phyloP scores from a whole-genome alignment of 108 stramenopile genomes.

The Nannochloropsis salina region DNA sequence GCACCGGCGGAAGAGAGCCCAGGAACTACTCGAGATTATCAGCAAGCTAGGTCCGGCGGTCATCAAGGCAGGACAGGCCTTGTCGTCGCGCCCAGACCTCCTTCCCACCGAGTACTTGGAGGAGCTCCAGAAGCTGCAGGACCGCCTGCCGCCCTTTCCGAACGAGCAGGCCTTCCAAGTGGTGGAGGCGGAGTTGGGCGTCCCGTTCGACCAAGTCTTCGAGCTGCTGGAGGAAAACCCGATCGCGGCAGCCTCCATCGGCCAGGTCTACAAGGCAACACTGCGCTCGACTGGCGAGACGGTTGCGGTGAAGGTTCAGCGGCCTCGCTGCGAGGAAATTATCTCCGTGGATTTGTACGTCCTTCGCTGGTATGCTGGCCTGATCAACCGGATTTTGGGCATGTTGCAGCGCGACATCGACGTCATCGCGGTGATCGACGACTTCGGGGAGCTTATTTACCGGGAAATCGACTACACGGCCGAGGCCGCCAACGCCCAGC shows the following conservation, averaged over 20 bases:
- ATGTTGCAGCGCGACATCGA: constrained; percentile 69
- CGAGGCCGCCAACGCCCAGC: constrained; percentile 87
- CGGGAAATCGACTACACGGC: constrained; percentile 92
- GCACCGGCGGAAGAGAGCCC: constrained; percentile 59
- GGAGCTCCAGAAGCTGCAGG: constrained; percentile 89
- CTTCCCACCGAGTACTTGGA: constrained; percentile 84
- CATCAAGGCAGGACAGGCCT: constrained; percentile 85
- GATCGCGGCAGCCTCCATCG: constrained; percentile 74
- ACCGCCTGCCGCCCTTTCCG: constrained; percentile 79
- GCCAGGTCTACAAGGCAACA: constrained; percentile 83
- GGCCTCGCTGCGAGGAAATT: constrained; percentile 83
- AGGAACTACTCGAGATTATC: constrained; percentile 71
- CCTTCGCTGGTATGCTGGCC: constrained; percentile 82
- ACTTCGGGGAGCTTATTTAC: constrained; percentile 88
- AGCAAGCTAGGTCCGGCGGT: constrained; percentile 79
- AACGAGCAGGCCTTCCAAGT: constrained; percentile 72
- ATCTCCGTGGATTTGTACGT: constrained; percentile 89
- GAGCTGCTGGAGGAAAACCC: constrained; percentile 77
- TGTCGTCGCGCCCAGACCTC: constrained; percentile 80
- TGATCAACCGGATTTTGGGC: constrained; percentile 66
- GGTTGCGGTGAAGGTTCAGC: constrained; percentile 89
- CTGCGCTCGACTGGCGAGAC: constrained; percentile 70
- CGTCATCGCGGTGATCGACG: constrained; percentile 81
- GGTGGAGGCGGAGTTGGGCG: constrained; percentile 73
- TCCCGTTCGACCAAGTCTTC: constrained; percentile 68